These are phyloP conservation scores for Colletotrichum orbiculare DNA, from an alignment of 2,329 filamentous ascomycete species.

Conservation along the genomic window DNA sequence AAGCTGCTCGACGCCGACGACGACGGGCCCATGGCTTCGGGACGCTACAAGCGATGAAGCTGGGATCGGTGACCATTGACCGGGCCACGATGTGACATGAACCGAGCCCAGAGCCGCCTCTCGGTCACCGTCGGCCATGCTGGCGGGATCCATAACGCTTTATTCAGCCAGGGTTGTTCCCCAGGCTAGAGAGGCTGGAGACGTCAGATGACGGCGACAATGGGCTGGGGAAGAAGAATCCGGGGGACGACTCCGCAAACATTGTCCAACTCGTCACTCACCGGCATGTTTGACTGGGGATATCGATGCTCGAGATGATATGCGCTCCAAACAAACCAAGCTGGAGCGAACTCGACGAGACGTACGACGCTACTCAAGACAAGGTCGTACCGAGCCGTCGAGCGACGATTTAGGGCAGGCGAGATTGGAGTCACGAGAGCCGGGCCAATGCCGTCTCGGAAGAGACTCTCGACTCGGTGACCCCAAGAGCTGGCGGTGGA, in stretches of 20 bases:
- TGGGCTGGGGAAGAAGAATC: slow-evolving; percentile 1
- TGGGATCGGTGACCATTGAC: slow-evolving; percentile 3
- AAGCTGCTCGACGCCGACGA: background rate
- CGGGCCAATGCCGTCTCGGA: slow-evolving; percentile 33
- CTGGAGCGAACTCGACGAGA: background rate
- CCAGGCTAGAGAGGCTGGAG: slow-evolving; percentile 14
- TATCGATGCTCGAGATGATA: background rate
- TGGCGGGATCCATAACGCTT: slow-evolving; percentile 10
- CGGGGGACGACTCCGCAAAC: background rate
- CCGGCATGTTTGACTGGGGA: background rate
- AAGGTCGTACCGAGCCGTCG: slow-evolving; percentile 14
- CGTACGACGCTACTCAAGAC: slow-evolving; percentile 1
- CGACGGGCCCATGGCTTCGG: slow-evolving; percentile 8
- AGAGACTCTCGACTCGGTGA: background rate
- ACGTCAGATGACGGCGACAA: background rate
- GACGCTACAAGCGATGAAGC: background rate
- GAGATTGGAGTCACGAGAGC: slow-evolving; percentile 8
- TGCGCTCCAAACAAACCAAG: slow-evolving; percentile 31
- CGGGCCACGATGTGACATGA: slow-evolving; percentile 24
- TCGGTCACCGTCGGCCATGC: slow-evolving; percentile 32
- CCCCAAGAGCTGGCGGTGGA: slow-evolving; percentile 17
- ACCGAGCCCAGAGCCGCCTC: slow-evolving; percentile 17
- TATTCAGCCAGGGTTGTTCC: background rate
- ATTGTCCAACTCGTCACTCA: background rate
- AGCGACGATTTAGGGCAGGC: background rate